Evolutionary conservation across 441 rosid species (phyloP), one percentile per base, ranked within the genome.

Genomic region (Metrosideros polymorpha): DNA sequence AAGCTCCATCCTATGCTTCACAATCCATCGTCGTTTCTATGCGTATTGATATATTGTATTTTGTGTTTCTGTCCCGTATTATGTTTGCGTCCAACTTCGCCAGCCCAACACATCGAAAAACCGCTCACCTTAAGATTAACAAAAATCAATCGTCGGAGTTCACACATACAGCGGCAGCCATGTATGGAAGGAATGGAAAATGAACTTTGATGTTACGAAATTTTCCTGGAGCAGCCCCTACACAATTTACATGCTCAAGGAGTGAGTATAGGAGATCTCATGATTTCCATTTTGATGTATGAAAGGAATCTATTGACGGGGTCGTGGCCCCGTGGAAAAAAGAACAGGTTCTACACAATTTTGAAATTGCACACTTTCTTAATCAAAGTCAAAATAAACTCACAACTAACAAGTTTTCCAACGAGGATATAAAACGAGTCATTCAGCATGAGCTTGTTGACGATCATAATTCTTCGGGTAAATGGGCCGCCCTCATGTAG

Each of bases 1-100:
- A 25, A 55, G 29, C 29, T 55, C 29, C 59, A 55, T 55, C 29
- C n/a, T 27, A 10, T 4, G 14, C 29, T 27, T 55, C 13, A 9
- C 6, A 6, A 8, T 32, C 7, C 6, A 1, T 22, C 2, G 1
- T 6, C 39, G 1, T 4, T 19, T 19, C 12, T 6, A 66, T 13
- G 10, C 27, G 35, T 66, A 5, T 19, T 32, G 45, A 66, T 9
- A 29, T 29, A 61, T 30, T 15, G 17, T 30, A 9, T 30, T 61
- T 61, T 7, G 35, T 59, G 35, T 59, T 59, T 29, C 4, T n/a
- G 19, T 17, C 8, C 19, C 9, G 71, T 29, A 13, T 29, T 19
- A 6, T 29, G 71, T 59, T 29, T n/a, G 35, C 35, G 5, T 61
- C 75, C 24, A 12, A 29, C 30, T 56, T 27, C 61, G 24, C n/a